Evolutionary conservation across 768 basidiomycete species (phyloP).

Genomic region (Suillus subalutaceus): DNA sequence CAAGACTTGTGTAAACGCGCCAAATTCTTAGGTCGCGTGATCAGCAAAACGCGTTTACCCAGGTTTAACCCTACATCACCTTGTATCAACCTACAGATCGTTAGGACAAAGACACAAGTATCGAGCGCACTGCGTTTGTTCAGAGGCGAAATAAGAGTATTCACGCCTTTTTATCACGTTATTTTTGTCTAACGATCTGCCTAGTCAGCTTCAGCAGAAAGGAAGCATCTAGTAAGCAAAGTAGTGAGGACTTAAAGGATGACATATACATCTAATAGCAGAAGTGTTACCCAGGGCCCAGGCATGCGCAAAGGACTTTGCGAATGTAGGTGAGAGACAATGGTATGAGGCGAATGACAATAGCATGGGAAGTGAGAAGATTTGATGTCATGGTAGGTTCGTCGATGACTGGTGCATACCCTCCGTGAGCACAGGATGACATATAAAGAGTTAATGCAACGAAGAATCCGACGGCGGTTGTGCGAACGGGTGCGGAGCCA

Average conservation of each 20-base stretch:
- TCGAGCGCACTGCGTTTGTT: too few relatives aligned
- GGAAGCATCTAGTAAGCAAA: not conserved
- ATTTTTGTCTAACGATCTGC: too few relatives aligned
- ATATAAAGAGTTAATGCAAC: not conserved
- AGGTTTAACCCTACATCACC: too few relatives aligned
- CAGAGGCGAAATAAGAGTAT: too few relatives aligned
- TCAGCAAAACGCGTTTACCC: too few relatives aligned
- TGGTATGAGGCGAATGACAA: constrained; percentile 3
- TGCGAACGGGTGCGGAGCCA: not conserved
- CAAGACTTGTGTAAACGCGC: too few relatives aligned
- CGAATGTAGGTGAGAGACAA: not conserved
- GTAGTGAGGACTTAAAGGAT: not conserved
- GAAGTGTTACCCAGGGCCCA: constrained; percentile 24
- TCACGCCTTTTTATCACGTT: too few relatives aligned
- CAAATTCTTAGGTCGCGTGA: too few relatives aligned
- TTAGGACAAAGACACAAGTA: too few relatives aligned
- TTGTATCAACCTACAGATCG: too few relatives aligned
- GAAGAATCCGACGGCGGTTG: too few relatives aligned
- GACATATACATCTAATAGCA: not conserved
- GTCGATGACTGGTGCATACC: constrained; percentile 13
- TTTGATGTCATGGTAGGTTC: constrained; percentile 9
- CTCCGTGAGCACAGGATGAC: not conserved
- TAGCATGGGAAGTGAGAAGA: not conserved
- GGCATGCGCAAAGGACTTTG: constrained; percentile 25
- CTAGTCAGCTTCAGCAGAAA: too few relatives aligned